A percentile compares a stretch with the other conserved stretches of the same genome.
Conservation (phyloP, 169 alveolate genomes). For the Toxoplasma gondii region DNA sequence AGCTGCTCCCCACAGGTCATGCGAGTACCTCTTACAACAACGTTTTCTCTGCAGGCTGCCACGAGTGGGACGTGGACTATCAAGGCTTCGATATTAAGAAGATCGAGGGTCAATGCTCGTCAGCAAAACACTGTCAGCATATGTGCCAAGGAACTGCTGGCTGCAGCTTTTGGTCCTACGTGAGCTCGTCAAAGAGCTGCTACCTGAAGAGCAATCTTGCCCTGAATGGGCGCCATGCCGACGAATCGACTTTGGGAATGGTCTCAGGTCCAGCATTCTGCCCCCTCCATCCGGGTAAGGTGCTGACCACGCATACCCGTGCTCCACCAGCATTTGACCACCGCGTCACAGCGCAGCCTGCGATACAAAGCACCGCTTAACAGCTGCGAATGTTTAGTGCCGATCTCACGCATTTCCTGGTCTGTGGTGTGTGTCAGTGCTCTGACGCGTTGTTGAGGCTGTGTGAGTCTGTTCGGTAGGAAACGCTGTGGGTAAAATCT, state of each 20-base stretch:
- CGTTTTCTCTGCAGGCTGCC: neutral
- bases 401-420: too few species aligned
- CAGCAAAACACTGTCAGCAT: neutral
- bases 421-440: too few species aligned
- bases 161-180: conserved; percentile 36
- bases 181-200: conserved; percentile 16
- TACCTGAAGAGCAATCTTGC: conserved; percentile 41
- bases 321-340: too few species aligned
- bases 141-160: conserved; percentile 29
- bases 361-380: too few species aligned
- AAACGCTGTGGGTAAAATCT: too few species aligned
- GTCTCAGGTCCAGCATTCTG: conserved; percentile 34
- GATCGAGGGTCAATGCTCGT: neutral
- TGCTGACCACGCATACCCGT: neutral
- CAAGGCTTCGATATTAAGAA: neutral
- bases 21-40: neutral
- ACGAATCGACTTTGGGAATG: conserved; percentile 30
- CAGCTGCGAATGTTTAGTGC: too few species aligned
- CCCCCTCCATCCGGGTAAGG: neutral
- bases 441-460: too few species aligned
- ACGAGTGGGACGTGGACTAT: conserved; percentile 24
- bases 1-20: neutral
- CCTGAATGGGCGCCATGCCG: conserved; percentile 2
- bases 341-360: too few species aligned
- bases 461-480: too few species aligned